Base-by-base conservation (phyloP, 2,329 filamentous ascomycete genomes). In the Talaromyces sp. region DNA sequence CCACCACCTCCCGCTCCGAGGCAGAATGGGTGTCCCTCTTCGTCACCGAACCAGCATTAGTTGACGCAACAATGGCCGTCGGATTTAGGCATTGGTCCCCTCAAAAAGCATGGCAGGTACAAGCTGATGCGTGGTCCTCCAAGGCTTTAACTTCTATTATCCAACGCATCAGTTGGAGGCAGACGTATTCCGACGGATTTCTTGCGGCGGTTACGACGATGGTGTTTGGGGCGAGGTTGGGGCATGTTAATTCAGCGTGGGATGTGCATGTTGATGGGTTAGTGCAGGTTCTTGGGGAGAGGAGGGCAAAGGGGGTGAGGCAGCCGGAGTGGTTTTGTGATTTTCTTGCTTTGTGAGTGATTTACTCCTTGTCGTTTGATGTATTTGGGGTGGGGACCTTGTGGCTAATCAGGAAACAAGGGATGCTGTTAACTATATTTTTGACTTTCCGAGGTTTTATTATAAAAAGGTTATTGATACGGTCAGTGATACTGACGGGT, bases 1-100 rank as follows among this genome's bases (percentile, higher is more conserved):
- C 43, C 7, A 45, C 45, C 13, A 54, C 43, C 2, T 60, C 50
- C 22, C 31, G 27, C 3, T 35, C 27, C 16, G 72, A 74, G 63
- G 67, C 67, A 5, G 67, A 65, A 2, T 74, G 72, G 72, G 62
- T 71, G 31, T 35, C 67, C 13, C 64, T 72, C 13, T 64, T 74
- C 43, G 63, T 64, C 37, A 72, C 72, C 3, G 70, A 74, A 31
- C 69, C 68, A 3, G 70, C 67, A 5, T 60, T 73, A 11, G 52
- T 70, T 11, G 70, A 74, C 62, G 66, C 70, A 10, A 65, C 72
- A 3, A 63, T 74, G 66, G 70, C 70, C 8, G 58, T 71, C 10
- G 70, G 68, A 7, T 43, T 67, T 33, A 67, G 70, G 10, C 67
- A 70, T 35, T 72, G 67, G 70, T 71, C 71, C 3, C 70, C 68